Evolutionary conservation across 2,329 filamentous ascomycete species (phyloP).

Genomic region (Aspergillus terreus): DNA sequence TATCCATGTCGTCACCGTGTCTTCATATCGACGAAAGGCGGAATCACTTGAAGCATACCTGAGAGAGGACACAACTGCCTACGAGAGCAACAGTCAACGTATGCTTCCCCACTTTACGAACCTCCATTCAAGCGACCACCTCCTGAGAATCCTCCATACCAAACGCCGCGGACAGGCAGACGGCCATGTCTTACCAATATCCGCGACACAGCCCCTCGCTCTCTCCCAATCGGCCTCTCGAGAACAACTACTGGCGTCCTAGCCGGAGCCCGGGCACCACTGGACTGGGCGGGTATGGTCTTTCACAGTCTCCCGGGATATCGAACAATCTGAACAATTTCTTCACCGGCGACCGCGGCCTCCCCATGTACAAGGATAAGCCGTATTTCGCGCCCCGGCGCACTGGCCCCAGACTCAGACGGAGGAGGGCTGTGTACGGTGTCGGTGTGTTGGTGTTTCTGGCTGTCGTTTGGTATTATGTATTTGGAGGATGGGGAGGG

Average conservation of each 20-base stretch:
- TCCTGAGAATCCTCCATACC: background rate
- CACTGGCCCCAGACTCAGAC: constrained; percentile 56
- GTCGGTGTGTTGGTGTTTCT: constrained; percentile 55
- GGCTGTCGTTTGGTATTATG: constrained; percentile 63
- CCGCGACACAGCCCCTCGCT: constrained; percentile 70
- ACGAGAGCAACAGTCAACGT: background rate
- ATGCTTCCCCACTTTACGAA: background rate
- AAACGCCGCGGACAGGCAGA: background rate
- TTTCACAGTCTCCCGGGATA: constrained; percentile 45
- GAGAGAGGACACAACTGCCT: background rate
- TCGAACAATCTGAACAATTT: constrained; percentile 62
- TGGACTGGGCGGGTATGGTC: constrained; percentile 37
- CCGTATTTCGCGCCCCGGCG: constrained; percentile 65
- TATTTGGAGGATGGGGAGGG: constrained; percentile 16
- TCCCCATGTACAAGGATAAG: constrained; percentile 99
- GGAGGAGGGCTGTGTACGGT: constrained; percentile 59
- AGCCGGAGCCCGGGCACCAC: constrained; percentile 44
- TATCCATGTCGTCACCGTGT: background rate
- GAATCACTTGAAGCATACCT: background rate
- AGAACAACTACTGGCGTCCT: constrained; percentile 64
- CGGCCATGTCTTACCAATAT: constrained; percentile 54
- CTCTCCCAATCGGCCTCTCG: constrained; percentile 58
- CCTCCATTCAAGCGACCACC: background rate
- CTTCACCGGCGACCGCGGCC: constrained; percentile 58
- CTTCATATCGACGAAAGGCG: background rate